phyloP scores from a whole-genome alignment of 148 eudicot species.

The Fagopyrum esculentum region DNA sequence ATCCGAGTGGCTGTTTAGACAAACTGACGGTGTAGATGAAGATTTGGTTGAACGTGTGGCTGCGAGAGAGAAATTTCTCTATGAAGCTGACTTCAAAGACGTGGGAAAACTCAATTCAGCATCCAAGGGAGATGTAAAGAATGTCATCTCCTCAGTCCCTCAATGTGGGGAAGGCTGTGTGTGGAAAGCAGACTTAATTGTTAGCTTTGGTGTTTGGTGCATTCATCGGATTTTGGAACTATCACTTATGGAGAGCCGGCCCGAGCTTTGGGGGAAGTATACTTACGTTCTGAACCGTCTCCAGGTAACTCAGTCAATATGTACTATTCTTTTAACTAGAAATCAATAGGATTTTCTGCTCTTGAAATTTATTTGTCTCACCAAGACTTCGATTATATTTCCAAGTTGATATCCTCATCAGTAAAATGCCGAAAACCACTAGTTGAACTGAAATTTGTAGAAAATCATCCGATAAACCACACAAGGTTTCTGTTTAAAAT shows the following conservation, averaged over 20 bases:
- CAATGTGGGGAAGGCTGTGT: conserved; percentile 90
- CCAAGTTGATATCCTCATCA: too few relatives aligned
- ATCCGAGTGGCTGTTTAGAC: conserved; percentile 84
- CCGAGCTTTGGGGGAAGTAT: conserved; percentile 97
- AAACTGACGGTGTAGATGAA: conserved; percentile 85
- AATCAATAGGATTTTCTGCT: too few relatives aligned
- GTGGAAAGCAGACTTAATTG: conserved; percentile 64
- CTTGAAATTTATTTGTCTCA: too few relatives aligned
- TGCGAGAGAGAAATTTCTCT: conserved; percentile 67
- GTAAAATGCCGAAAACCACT: too few relatives aligned
- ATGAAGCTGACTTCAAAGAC: conserved; percentile 68
- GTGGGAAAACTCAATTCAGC: conserved; percentile 27
- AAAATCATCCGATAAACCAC: too few relatives aligned
- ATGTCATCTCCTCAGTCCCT: conserved; percentile 55
- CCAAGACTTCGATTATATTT: too few relatives aligned
- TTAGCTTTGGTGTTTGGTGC: conserved; percentile 96
- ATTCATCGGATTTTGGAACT: conserved; percentile 84
- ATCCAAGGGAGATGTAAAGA: conserved; percentile 32
- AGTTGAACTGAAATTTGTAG: too few relatives aligned
- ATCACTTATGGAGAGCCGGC: conserved; percentile 95
- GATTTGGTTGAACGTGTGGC: conserved; percentile 80
- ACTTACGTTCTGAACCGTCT: conserved; percentile 94
- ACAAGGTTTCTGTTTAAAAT: too few relatives aligned
- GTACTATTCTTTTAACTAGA: not conserved
- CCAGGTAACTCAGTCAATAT: conserved; percentile 50